phyloP scores from a whole-genome alignment of 441 rosid species.

The Flueggea neowawraea region DNA sequence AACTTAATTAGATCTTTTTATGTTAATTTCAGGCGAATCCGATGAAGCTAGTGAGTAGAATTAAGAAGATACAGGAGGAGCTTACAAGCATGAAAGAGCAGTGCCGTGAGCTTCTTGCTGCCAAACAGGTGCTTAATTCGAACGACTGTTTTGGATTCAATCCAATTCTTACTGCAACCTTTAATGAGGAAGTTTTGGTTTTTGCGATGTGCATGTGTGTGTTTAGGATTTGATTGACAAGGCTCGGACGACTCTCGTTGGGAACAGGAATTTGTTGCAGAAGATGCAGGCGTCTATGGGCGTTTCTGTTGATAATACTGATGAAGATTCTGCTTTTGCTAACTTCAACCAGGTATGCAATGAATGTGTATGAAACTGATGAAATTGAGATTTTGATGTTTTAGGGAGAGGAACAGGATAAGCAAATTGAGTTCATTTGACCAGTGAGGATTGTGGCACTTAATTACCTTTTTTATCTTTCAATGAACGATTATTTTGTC shows the following conservation, averaged over 20 bases:
- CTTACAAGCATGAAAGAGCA: constrained; percentile 55
- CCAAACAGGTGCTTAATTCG: constrained; percentile 62
- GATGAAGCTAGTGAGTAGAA: constrained; percentile 61
- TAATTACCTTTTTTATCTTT: too few species aligned
- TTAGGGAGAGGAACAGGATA: too few species aligned
- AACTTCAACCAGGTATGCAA: constrained; percentile 69
- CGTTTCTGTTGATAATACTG: constrained; percentile 31
- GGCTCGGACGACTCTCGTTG: constrained; percentile 65
- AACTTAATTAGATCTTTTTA: too few species aligned
- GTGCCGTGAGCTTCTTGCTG: constrained; percentile 77
- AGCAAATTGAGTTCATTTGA: too few species aligned
- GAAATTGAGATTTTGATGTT: too few species aligned
- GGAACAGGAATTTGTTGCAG: constrained; percentile 56
- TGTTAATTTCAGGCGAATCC: constrained; percentile 62
- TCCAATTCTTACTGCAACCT: too few species aligned
- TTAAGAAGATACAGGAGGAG: constrained; percentile 76
- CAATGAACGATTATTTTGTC: background rate
- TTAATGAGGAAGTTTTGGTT: background rate
- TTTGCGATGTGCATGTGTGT: constrained; percentile 2
- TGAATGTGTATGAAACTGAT: too few species aligned
- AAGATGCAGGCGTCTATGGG: constrained; percentile 63
- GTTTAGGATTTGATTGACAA: constrained; percentile 82
- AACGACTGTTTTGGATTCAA: too few species aligned
- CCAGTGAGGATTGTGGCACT: too few species aligned
- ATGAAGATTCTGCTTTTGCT: constrained; percentile 56